Conservation (phyloP, 2,329 filamentous ascomycete genomes). For the Penicillium sp. region DNA sequence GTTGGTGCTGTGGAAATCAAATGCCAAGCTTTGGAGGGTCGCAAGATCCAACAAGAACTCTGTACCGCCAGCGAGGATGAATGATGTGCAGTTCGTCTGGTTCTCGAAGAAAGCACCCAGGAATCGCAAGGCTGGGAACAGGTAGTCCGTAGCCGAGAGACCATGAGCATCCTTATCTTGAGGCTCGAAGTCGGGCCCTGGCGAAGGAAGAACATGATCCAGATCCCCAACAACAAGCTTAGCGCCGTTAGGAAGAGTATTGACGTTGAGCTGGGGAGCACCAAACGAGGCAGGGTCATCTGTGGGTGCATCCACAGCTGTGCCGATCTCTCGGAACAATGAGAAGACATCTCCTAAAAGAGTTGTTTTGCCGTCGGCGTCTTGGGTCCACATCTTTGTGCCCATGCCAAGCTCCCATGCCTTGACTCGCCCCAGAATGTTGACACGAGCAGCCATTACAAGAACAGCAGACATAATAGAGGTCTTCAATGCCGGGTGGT, state of each 20-base stretch:
- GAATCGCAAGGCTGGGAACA: constrained; percentile 75
- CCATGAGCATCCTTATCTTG: constrained; percentile 53
- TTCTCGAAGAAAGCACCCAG: constrained; percentile 75
- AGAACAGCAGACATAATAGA: constrained; percentile 82
- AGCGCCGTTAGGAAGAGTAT: constrained; percentile 39
- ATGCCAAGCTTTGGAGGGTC: constrained; percentile 75
- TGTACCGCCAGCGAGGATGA: constrained; percentile 76
- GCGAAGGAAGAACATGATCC: constrained; percentile 28
- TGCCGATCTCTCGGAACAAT: constrained; percentile 38
- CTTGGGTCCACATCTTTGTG: constrained; percentile 70
- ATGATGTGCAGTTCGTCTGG: constrained; percentile 66
- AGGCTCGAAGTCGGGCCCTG: constrained; percentile 38
- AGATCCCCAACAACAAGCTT: constrained; percentile 36
- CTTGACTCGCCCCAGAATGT: constrained; percentile 69
- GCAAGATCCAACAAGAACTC: constrained; percentile 82
- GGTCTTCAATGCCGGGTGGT: constrained; percentile 80
- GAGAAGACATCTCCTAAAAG: constrained; percentile 57
- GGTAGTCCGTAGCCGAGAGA: constrained; percentile 64
- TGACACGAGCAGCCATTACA: constrained; percentile 82
- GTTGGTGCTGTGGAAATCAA: constrained; percentile 66
- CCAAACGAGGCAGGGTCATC: constrained; percentile 28
- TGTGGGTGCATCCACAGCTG: constrained; percentile 25
- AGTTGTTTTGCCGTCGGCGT: constrained; percentile 57
- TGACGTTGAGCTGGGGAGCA: constrained; percentile 29
- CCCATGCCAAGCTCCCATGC: constrained; percentile 71